Base-by-base conservation (phyloP, 2,329 filamentous ascomycete species). In the Cladosporium oxysporum region DNA sequence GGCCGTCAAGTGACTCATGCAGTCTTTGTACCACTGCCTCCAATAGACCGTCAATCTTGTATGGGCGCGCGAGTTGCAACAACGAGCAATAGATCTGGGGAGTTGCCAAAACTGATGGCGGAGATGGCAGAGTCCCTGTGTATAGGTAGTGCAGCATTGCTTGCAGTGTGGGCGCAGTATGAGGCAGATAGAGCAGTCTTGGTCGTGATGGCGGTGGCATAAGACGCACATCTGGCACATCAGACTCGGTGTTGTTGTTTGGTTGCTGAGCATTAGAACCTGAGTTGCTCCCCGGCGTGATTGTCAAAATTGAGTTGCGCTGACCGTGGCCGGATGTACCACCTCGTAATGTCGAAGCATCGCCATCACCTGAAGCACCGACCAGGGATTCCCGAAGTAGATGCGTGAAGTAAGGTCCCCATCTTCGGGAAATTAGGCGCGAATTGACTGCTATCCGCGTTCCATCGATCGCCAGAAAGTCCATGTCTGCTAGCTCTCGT, bases 331-430 rank as follows among this genome's bases (percentile, higher is more conserved):
- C 75, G 62, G 71, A 67, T 18, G 68, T 68, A 3, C 84, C 83
- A 1, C 91, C 89, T 57, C 92, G 86, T 35, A 96, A 79, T 0
- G 92, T 95, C 31, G 88, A 85, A 0, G 90, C 86, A 71, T 97
- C 93, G 28, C 88, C 79, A 1, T 89, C 91, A 66, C 90, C 85
- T 14, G 87, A 88, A 1, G 88, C 84, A 2, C 91, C 88, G 14
- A 28, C 18, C 5, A 84, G 83, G 52, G 91, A 92, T 77, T 97
- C 93, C 31, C 91, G 88, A 11, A 98, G 83, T 1, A 99, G 84
- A 75, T 96, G 92, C 65, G 97, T 92, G 79, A 99, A 98, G 76
- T 96, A 97, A 0, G 93, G 92, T 0, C 95, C 95, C 95, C 95
- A 99, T 75, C 95, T 85, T 31, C 92, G 87, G 11, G 91, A 90